Conservation (phyloP, 1,284 basidiomycete genomes). For the Trametes sp. region DNA sequence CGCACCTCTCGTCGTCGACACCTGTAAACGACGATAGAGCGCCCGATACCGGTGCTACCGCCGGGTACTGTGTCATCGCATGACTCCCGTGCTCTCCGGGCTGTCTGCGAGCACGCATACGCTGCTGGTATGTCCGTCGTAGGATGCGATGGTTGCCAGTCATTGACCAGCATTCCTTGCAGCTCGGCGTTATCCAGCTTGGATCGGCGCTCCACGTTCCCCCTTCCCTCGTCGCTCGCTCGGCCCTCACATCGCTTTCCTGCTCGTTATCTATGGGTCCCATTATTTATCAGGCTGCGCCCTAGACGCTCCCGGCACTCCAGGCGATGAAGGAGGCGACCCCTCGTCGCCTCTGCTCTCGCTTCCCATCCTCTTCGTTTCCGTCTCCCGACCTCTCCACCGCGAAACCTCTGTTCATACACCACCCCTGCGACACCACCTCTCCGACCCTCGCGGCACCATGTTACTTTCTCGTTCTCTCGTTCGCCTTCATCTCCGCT, state of each 20-base stretch:
- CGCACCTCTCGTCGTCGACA: background rate
- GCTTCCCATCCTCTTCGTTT: background rate
- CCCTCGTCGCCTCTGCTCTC: too few species aligned
- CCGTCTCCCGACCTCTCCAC: background rate
- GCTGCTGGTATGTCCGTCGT: background rate
- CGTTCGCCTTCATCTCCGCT: background rate
- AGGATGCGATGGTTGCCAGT: too few species aligned
- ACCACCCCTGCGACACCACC: background rate
- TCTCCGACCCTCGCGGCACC: background rate
- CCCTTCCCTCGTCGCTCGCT: background rate
- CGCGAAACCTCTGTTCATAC: background rate
- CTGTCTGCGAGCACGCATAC: background rate
- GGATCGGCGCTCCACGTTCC: background rate
- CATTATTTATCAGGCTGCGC: background rate
- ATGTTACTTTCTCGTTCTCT: background rate
- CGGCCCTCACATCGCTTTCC: background rate
- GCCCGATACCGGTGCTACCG: background rate
- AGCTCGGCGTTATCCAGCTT: background rate
- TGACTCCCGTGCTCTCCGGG: background rate
- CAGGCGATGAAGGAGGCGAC: too few species aligned
- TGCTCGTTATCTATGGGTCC: background rate
- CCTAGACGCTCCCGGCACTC: background rate
- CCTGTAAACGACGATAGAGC: conserved; percentile 4
- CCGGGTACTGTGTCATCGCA: conserved; percentile 10
- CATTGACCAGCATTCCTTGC: too few species aligned